A percentile compares a stretch with the other conserved stretches of the same genome.
Conservation (phyloP, 2,329 filamentous ascomycete species). For the Ploettnerulaceae sp. region DNA sequence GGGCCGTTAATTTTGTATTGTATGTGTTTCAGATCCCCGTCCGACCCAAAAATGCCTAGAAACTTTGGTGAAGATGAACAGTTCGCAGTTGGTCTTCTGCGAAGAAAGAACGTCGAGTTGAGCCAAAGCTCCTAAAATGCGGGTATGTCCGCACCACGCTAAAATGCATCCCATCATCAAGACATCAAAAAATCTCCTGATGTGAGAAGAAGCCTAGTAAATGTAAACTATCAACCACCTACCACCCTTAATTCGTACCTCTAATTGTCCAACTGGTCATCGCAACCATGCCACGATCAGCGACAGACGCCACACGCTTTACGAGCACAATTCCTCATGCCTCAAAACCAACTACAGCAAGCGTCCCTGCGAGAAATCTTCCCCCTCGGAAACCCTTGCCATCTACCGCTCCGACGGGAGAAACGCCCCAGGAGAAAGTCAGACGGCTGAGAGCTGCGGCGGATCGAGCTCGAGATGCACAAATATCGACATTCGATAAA, state of each 20-base stretch:
- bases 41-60: no score
- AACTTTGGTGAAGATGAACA: no score
- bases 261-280: background rate
- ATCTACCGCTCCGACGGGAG: slow-evolving; percentile 27
- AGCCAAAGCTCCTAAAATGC: slow-evolving; percentile 8
- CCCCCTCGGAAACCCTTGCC: slow-evolving; percentile 20
- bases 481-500: slow-evolving; percentile 33
- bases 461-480: slow-evolving; percentile 30
- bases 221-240: slow-evolving; percentile 20
- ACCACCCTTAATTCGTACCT: slow-evolving; percentile 2
- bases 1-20: no score
- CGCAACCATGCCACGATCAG: slow-evolving; percentile 53
- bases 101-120: background rate
- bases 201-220: slow-evolving; percentile 10
- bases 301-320: slow-evolving; percentile 76
- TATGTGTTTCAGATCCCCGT: no score
- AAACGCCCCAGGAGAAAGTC: slow-evolving; percentile 36
- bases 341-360: slow-evolving; percentile 41
- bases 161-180: slow-evolving; percentile 22
- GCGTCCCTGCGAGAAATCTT: slow-evolving; percentile 13
- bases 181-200: slow-evolving; percentile 25
- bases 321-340: slow-evolving; percentile 67
- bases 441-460: slow-evolving; percentile 35
- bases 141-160: slow-evolving; percentile 21
- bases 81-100: no score